These are phyloP conservation scores for Colletotrichum cordylinicola DNA, from an alignment of 2,329 filamentous ascomycete species.

Conservation along the genomic window DNA sequence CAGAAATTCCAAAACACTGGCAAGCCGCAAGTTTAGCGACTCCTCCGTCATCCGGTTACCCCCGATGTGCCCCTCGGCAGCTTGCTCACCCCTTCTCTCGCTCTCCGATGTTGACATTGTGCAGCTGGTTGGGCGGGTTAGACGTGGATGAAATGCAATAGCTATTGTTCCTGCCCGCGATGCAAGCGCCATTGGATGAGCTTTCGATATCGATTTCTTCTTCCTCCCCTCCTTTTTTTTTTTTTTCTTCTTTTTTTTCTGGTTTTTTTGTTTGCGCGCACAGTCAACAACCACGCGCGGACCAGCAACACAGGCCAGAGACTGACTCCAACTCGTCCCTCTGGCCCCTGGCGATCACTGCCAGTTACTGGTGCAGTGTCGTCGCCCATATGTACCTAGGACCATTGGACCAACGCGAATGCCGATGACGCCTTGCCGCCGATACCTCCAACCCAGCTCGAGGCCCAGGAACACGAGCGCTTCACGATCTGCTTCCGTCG, in stretches of 20 bases:
- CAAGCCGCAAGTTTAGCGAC: neutral
- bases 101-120: neutral
- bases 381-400: neutral
- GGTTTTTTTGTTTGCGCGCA: neutral
- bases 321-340: neutral
- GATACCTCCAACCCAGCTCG: neutral
- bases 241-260: neutral
- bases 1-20: neutral
- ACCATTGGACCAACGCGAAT: neutral
- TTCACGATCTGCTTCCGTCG: neutral
- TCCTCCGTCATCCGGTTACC: neutral
- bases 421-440: neutral
- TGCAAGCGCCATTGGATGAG: neutral
- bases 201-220: neutral
- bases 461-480: neutral
- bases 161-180: neutral
- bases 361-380: neutral
- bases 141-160: neutral
- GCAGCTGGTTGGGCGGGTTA: neutral
- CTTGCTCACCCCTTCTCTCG: neutral
- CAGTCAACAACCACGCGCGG: neutral
- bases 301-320: neutral
- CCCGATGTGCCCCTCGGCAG: neutral
- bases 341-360: constrained; percentile 8
- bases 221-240: too few species aligned